Evolutionary conservation across 148 eudicot species (phyloP).

Genomic region (Mesembryanthemum crystallinum): DNA sequence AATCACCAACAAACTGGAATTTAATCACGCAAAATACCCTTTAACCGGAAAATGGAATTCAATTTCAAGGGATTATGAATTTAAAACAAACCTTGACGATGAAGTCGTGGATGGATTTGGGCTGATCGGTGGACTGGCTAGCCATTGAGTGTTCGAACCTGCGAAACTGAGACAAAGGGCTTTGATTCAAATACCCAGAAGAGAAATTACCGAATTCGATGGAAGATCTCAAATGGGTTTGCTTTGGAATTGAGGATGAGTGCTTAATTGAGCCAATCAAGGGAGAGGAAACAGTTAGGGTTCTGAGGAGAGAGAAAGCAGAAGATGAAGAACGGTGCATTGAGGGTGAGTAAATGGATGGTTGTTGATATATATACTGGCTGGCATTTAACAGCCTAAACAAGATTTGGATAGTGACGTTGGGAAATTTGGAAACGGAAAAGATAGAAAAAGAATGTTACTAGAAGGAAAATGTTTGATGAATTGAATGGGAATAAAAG

Average conservation of each 20-base stretch:
- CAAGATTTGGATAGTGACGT: background rate
- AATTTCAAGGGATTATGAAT: background rate
- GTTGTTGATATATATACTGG: background rate
- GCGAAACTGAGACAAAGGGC: constrained; percentile 6
- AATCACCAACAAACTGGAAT: background rate
- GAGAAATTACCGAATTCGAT: background rate
- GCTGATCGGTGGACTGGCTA: constrained; percentile 24
- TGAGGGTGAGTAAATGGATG: background rate
- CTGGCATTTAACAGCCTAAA: background rate
- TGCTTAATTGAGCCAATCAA: background rate
- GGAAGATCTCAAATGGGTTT: constrained; percentile 27
- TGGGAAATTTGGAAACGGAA: too few species aligned
- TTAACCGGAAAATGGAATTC: background rate
- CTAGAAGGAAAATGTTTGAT: background rate
- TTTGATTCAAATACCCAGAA: constrained; percentile 18
- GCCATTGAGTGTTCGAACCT: constrained; percentile 32
- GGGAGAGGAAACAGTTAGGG: constrained; percentile 1
- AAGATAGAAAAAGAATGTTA: background rate
- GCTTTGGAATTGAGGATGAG: constrained; percentile 12
- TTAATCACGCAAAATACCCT: background rate
- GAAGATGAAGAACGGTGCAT: constrained; percentile 12
- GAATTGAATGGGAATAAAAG: background rate
- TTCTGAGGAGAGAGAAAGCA: constrained; percentile 21
- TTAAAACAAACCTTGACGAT: constrained; percentile 37
- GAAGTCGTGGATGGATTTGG: constrained; percentile 48